A percentile compares a stretch with the other conserved stretches of the same genome.
These are phyloP conservation scores for Axilococcus clingmanii DNA, from an alignment of 139 green algal species.

Conservation along the genomic window DNA sequence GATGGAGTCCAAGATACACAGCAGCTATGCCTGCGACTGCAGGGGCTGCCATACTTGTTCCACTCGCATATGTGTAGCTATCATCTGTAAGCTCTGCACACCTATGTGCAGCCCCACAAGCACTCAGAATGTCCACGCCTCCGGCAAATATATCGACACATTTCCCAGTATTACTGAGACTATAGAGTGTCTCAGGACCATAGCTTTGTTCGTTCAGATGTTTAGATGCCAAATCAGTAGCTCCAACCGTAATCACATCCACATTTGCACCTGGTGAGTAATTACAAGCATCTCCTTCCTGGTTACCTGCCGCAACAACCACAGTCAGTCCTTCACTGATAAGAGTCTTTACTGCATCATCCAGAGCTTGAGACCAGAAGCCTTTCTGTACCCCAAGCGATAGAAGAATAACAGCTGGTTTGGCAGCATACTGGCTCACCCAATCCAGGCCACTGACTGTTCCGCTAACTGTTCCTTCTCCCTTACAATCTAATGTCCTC, in stretches of 20 bases:
- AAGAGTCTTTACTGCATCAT: constrained; percentile 22
- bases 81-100: constrained; percentile 9
- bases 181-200: constrained; percentile 23
- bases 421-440: constrained; percentile 40
- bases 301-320: constrained; percentile 22
- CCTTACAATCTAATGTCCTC: constrained; percentile 64
- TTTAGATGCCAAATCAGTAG: constrained; percentile 1
- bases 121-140: constrained; percentile 35
- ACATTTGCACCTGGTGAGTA: constrained; percentile 32
- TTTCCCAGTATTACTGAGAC: constrained; percentile 29
- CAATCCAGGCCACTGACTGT: constrained; percentile 64
- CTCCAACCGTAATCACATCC: constrained; percentile 29
- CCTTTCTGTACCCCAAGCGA: constrained; percentile 51
- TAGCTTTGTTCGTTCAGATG: neutral
- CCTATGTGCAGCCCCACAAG: constrained; percentile 26
- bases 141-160: constrained; percentile 40
- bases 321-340: constrained; percentile 29
- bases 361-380: constrained; percentile 25
- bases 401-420: constrained; percentile 57
- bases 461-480: constrained; percentile 45
- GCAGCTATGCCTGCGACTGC: constrained; percentile 47
- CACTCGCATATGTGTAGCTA: constrained; percentile 18
- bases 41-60: constrained; percentile 33
- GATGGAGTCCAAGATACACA: constrained; percentile 25
- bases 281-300: constrained; percentile 33